These are phyloP conservation scores for Exophiala spinifera DNA, from an alignment of 2,329 filamentous ascomycete genomes.

Conservation along the genomic window DNA sequence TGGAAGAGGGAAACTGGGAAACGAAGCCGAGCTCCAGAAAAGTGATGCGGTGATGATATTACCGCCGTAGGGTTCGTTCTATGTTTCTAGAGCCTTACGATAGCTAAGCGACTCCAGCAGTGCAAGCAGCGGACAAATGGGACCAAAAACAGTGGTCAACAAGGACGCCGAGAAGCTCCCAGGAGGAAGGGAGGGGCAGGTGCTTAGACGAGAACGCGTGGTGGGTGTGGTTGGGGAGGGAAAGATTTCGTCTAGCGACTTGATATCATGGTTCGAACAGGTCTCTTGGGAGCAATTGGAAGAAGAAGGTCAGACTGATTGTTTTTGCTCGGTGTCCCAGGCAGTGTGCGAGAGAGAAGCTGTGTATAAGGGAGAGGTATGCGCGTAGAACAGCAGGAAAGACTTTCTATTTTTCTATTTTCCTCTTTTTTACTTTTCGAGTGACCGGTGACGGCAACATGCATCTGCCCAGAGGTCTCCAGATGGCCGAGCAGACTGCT, in stretches of 20 bases:
- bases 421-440: too few relatives aligned
- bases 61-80: not conserved
- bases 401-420: not conserved
- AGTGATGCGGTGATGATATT: not conserved
- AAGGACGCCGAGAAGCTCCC: slow-evolving; percentile 8
- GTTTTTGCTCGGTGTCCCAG: too few relatives aligned
- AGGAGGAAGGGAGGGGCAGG: slow-evolving; percentile 11
- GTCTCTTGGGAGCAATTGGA: too few relatives aligned
- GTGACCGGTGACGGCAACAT: not conserved
- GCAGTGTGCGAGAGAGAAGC: not conserved
- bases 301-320: too few relatives aligned
- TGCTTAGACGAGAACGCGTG: slow-evolving; percentile 2
- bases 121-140: slow-evolving; percentile 9
- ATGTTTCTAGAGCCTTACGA: too few relatives aligned
- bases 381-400: not conserved
- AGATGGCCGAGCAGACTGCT: not conserved
- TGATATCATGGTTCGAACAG: slow-evolving; percentile 7
- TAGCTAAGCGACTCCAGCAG: too few relatives aligned
- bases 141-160: slow-evolving; percentile 8
- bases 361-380: too few relatives aligned
- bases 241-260: slow-evolving; percentile 2
- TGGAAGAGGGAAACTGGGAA: not conserved
- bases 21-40: too few relatives aligned
- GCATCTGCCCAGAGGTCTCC: not conserved
- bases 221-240: not conserved